Evolutionary conservation across 108 stramenopile species (phyloP).

Genomic region (Bacterosira constricta): DNA sequence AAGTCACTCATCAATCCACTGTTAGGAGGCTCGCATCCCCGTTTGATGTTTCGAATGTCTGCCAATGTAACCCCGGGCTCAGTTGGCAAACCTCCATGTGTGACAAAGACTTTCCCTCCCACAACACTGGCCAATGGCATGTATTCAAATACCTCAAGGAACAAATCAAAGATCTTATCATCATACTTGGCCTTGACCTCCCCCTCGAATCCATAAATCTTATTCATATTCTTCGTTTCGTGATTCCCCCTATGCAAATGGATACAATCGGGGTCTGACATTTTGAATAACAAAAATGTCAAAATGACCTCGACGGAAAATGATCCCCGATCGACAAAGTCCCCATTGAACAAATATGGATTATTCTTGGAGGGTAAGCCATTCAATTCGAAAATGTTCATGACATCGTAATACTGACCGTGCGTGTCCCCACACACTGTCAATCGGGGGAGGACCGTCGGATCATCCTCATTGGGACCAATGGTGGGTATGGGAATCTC

Average conservation of each 20-base stretch:
- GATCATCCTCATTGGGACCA: conserved; percentile 55
- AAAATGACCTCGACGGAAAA: conserved; percentile 96
- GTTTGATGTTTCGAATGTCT: conserved; percentile 83
- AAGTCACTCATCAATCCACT: conserved; percentile 96
- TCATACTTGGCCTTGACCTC: conserved; percentile 99
- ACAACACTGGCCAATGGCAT: conserved; percentile 91
- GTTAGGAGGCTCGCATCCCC: conserved; percentile 94
- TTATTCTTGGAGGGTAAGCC: conserved; percentile 83
- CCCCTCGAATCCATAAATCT: conserved; percentile 99
- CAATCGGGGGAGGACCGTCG: conserved; percentile 55
- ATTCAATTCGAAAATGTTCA: conserved; percentile 96
- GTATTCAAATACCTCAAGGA: conserved; percentile 92
- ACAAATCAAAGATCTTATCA: conserved; percentile 93
- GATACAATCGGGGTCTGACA: conserved; percentile 83
- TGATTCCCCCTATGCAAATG: conserved; percentile 95
- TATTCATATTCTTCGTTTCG: conserved; percentile 99
- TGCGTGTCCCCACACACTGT: conserved; percentile 98
- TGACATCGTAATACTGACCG: conserved; percentile 99
- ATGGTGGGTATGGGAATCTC: conserved; percentile 70
- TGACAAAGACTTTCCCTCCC: conserved; percentile 91
- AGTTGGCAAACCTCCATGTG: conserved; percentile 94
- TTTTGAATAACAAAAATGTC: conserved; percentile 89
- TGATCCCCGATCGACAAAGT: conserved; percentile 97
- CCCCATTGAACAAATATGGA: conserved; percentile 98
- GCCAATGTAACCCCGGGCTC: conserved; percentile 87